Percentiles rank a stretch among this genome's conserved stretches.
phyloP scores from a whole-genome alignment of 257 asterid genomes.

The Solanum etuberosum region DNA sequence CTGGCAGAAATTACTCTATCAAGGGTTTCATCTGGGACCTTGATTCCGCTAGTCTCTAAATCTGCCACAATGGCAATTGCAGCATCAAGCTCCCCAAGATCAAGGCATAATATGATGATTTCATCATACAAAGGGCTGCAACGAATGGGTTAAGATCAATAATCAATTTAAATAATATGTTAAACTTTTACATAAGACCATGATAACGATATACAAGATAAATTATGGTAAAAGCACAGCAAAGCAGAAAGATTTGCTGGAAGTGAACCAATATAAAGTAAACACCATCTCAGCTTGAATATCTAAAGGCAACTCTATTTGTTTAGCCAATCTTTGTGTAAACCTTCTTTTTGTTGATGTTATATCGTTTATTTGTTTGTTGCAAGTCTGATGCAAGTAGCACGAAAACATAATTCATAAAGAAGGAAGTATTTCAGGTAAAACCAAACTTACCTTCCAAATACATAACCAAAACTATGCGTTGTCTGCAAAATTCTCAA shows the following conservation, averaged over 20 bases:
- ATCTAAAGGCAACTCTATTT: neutral
- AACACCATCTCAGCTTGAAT: neutral
- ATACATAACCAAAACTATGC: slow-evolving; percentile 66
- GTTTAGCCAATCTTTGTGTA: neutral
- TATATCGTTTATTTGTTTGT: neutral
- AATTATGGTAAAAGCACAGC: neutral
- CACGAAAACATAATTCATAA: neutral
- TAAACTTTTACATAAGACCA: neutral
- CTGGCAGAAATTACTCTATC: slow-evolving; percentile 82
- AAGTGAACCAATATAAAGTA: neutral
- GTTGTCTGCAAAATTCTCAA: slow-evolving; percentile 86
- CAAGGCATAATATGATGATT: slow-evolving; percentile 59
- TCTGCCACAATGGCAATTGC: slow-evolving; percentile 87
- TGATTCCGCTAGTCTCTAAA: slow-evolving; percentile 83
- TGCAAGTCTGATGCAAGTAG: neutral
- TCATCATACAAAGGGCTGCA: slow-evolving; percentile 84
- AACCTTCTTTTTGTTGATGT: neutral
- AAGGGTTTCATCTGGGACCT: slow-evolving; percentile 78
- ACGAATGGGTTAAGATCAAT: slow-evolving; percentile 6
- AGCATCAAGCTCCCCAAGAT: slow-evolving; percentile 93
- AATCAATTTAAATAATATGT: neutral
- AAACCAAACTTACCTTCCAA: slow-evolving; percentile 56
- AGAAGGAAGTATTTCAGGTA: neutral
- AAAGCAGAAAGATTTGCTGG: neutral
- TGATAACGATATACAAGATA: neutral